Conservation (phyloP, 345 rosid species). For the Dipteronia dyeriana region DNA sequence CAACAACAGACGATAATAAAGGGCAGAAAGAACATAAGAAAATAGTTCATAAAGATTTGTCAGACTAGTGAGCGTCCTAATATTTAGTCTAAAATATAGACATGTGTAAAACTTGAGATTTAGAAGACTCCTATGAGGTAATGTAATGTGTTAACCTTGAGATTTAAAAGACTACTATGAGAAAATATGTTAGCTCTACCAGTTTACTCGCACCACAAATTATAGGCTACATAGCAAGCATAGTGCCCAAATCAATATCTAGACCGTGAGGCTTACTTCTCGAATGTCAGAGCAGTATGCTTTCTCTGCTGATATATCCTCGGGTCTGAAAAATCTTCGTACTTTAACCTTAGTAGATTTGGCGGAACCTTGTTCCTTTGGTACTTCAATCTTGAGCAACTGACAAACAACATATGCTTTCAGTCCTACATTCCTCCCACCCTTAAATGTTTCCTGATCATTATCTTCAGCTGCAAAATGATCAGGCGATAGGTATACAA, state of each 20-base stretch:
- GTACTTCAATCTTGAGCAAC: slow-evolving; percentile 44
- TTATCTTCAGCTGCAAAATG: slow-evolving; percentile 28
- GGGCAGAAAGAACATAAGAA: not conserved
- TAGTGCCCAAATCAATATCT: slow-evolving; percentile 25
- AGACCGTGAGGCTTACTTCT: slow-evolving; percentile 44
- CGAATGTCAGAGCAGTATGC: slow-evolving; percentile 60
- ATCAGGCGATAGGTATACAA: slow-evolving; percentile 47
- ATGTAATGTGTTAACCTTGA: not conserved
- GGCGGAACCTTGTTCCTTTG: slow-evolving; percentile 25
- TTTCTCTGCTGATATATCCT: slow-evolving; percentile 65
- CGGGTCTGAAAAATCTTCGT: slow-evolving; percentile 65
- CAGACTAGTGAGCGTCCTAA: not conserved
- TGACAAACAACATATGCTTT: slow-evolving; percentile 70
- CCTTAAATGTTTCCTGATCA: slow-evolving; percentile 40
- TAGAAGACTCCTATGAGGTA: not conserved
- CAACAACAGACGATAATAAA: not conserved
- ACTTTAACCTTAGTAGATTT: slow-evolving; percentile 46
- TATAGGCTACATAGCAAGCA: slow-evolving; percentile 10
- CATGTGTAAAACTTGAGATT: not conserved
- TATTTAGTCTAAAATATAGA: not conserved
- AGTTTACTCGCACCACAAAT: not conserved
- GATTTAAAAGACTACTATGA: not conserved
- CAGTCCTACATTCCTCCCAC: slow-evolving; percentile 61
- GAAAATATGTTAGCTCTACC: too few relatives aligned
- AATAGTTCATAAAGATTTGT: not conserved